Evolutionary conservation across 2,329 filamentous ascomycete genomes (phyloP).

Genomic region (Domatiomyces catenatus): DNA sequence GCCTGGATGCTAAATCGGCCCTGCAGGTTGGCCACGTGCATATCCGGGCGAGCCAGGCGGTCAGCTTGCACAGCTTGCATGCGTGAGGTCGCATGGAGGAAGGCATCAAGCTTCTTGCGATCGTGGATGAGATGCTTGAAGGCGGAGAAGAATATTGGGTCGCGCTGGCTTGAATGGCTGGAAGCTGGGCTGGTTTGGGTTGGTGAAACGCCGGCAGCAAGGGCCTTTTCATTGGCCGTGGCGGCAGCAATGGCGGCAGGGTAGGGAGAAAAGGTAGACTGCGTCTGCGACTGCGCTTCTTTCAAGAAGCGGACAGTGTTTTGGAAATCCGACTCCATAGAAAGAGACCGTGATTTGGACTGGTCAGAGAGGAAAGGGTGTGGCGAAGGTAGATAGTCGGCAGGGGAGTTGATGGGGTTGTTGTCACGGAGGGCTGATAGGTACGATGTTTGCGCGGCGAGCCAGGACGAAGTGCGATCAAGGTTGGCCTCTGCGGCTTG

Average conservation of each 20-base stretch:
- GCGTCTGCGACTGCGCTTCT: constrained; percentile 11
- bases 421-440: constrained; percentile 49
- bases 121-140: constrained; percentile 61
- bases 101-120: constrained; percentile 55
- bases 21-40: constrained; percentile 65
- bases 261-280: constrained; percentile 2
- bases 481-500: constrained; percentile 56
- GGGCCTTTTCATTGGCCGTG: constrained; percentile 18
- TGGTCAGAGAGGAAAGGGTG: constrained; percentile 3
- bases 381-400: constrained; percentile 6
- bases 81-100: constrained; percentile 68
- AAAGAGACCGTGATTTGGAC: constrained; percentile 6
- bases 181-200: constrained; percentile 19
- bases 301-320: constrained; percentile 66
- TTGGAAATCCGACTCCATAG: constrained; percentile 34
- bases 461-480: constrained; percentile 75
- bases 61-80: constrained; percentile 80
- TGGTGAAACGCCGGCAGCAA: constrained; percentile 27
- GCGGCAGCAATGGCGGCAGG: constrained; percentile 4
- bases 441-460: constrained; percentile 66
- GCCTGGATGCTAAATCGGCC: constrained; percentile 71
- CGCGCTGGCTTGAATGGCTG: constrained; percentile 30
- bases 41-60: constrained; percentile 55
- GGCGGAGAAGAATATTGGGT: constrained; percentile 68
- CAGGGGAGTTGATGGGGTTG: constrained; percentile 27